These are phyloP conservation scores for Viola odorata DNA, from an alignment of 345 rosid species.

Conservation along the genomic window DNA sequence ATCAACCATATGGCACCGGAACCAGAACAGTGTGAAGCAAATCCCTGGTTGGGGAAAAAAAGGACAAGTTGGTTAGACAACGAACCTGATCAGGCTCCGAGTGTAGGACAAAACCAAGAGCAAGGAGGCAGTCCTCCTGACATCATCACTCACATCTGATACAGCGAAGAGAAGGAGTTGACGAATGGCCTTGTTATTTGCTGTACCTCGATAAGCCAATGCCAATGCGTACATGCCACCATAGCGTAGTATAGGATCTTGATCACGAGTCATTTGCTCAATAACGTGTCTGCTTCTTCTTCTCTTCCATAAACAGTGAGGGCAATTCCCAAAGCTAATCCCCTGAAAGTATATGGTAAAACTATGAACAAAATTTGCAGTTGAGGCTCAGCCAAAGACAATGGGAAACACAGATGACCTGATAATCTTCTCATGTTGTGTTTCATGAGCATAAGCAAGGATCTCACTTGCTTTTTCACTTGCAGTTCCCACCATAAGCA, in stretches of 20 bases:
- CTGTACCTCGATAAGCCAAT: constrained; percentile 95
- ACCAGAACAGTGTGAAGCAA: background rate
- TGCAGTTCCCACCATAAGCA: constrained; percentile 98
- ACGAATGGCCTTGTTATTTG: constrained; percentile 98
- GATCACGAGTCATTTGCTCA: constrained; percentile 98
- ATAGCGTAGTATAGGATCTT: constrained; percentile 95
- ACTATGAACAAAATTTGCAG: background rate
- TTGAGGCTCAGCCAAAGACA: constrained; percentile 1
- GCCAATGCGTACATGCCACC: constrained; percentile 99
- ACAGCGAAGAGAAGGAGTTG: constrained; percentile 99
- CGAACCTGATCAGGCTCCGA: constrained; percentile 98
- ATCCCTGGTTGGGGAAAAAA: background rate
- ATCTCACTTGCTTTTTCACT: constrained; percentile 95
- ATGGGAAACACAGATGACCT: constrained; percentile 40
- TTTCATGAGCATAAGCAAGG: constrained; percentile 98
- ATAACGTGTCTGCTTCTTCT: constrained; percentile 98
- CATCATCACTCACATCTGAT: constrained; percentile 97
- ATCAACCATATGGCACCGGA: background rate
- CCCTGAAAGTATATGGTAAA: constrained; percentile 39
- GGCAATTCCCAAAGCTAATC: constrained; percentile 93
- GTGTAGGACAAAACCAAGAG: constrained; percentile 96
- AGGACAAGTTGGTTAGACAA: background rate
- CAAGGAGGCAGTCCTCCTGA: constrained; percentile 94
- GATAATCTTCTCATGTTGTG: constrained; percentile 97
- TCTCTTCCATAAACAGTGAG: constrained; percentile 98